Base-by-base conservation (phyloP, 2,329 filamentous ascomycete genomes). In the Anthostomella pinea region DNA sequence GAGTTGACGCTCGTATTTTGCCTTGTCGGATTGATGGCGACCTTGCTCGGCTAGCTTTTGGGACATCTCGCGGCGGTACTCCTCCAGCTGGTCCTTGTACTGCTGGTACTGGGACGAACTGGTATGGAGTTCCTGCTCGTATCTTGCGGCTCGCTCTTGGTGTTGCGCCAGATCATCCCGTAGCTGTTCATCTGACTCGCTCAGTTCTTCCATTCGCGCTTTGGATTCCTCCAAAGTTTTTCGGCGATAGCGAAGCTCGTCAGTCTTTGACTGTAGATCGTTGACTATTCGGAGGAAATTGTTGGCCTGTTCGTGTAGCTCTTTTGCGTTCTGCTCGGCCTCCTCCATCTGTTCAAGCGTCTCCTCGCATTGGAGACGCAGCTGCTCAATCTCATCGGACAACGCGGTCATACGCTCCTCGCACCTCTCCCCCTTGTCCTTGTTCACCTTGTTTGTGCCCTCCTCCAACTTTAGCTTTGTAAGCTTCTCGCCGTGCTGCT, bases 1-100 rank as follows among this genome's bases (percentile, higher is more conserved):
- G 3, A 95, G 59, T 48, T 96, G 86, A 4, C 84, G 79, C 57
- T 96, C 87, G 57, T 93, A 87, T 52, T 85, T 87, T 44, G 87
- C 83, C 65, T 91, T 89, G 57, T 95, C 84, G 2, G 90, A 91
- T 60, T 93, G 79, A 50, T 84, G 81, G 49, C 83, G 87, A 27
- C 91, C 91, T 51, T 80, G 74, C 50, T 89, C 83, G 1, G 76
- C 67, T 23, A 77, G 67, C 51, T 80, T 80, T 15, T 57, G 49
- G 1, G 73, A 73, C 26, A 77, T 59, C 4, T 69, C 60, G 23
- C 58, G 66, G 21, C 75, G 72, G 6, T 67, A 63, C 4, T 61
- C 45, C 2, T 59, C 56, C 9, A 79, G 58, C 7, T 71, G 66
- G 2, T 60, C 57, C 41, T 79, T 72, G n/a, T 94, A 69, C 16